Base-by-base conservation (phyloP, 495 filamentous ascomycete species). In the Usnea hakonensis region DNA sequence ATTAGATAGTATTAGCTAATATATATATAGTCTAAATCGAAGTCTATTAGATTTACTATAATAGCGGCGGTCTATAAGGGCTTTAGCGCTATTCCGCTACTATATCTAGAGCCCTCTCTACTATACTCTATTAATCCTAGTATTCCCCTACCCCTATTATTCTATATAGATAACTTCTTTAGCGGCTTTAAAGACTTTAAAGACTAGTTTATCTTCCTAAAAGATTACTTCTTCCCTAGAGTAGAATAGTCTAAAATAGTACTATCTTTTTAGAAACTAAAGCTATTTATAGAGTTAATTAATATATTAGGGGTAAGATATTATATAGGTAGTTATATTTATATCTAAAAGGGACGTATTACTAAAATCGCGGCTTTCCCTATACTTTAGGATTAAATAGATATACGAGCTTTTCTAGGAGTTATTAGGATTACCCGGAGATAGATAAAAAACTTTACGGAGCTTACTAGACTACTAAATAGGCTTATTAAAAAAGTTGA, bases 241-340 rank as follows among this genome's bases (percentile, higher is more conserved):
- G n/a, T n/a, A n/a, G n/a, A n/a, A n/a, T n/a, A n/a, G n/a, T n/a
- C n/a, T n/a, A n/a, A n/a, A n/a, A n/a, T n/a, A n/a, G n/a, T n/a
- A n/a, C n/a, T n/a, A n/a, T n/a, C n/a, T n/a, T 64, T 64, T 19
- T 59, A 60, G 43, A 64, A 64, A 33, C 16, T 64, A 19, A 23
- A 55, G 23, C 28, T 64, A 21, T 64, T 64, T 26, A 0, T 3
- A 0, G 28, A 53, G 5, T 1, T 53, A 26, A 64, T 64, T 14
- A 60, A 53, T 4, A 33, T 35, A 0, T 35, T 64, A 1, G 36
- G 28, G 5, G 37, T 64, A 1, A 64, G 26, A 5, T 16, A 64
- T 21, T 26, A 17, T 7, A 11, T 59, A 0, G 48, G 50, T 17
- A 43, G 50, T 0, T n/a, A 21, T 3, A 10, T 60, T 19, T 11